Conservation (phyloP, 2,329 filamentous ascomycete species). For the Clarireedia homoeocarpa region DNA sequence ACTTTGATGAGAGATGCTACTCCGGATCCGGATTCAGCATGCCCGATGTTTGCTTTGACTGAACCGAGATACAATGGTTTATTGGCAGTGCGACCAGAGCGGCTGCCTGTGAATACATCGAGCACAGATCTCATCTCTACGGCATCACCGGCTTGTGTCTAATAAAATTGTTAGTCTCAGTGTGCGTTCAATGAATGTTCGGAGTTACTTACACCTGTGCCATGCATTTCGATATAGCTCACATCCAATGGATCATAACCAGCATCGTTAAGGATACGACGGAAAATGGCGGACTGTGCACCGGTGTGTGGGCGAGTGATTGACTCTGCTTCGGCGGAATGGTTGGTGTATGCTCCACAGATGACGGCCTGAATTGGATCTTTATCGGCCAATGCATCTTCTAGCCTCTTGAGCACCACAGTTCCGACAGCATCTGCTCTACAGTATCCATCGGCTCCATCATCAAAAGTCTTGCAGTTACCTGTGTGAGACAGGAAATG, state of each 20-base stretch:
- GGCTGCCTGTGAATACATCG: neutral
- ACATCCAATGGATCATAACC: conserved; percentile 9
- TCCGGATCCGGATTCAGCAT: conserved; percentile 14
- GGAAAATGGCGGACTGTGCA: conserved; percentile 31
- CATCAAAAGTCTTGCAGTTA: conserved; percentile 43
- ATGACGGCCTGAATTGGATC: conserved; percentile 38
- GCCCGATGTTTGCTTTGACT: conserved; percentile 12
- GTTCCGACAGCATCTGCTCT: conserved; percentile 54
- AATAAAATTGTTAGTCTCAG: neutral
- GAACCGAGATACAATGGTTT: neutral
- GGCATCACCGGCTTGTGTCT: neutral
- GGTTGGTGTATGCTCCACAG: conserved; percentile 33
- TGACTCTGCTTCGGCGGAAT: conserved; percentile 37
- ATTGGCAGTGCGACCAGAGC: neutral
- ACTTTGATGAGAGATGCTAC: conserved; percentile 23
- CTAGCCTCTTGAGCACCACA: conserved; percentile 50
- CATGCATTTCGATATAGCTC: conserved; percentile 21
- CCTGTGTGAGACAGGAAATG: conserved; percentile 15
- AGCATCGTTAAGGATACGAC: conserved; percentile 4
- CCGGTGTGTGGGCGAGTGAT: conserved; percentile 37
- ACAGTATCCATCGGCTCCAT: conserved; percentile 55
- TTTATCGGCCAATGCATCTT: conserved; percentile 34
- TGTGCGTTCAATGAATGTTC: neutral
- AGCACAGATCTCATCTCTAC: neutral
- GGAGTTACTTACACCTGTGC: conserved; percentile 3